Base-by-base conservation (phyloP, 1,284 basidiomycete genomes). In the Porogramme epimiltina region DNA sequence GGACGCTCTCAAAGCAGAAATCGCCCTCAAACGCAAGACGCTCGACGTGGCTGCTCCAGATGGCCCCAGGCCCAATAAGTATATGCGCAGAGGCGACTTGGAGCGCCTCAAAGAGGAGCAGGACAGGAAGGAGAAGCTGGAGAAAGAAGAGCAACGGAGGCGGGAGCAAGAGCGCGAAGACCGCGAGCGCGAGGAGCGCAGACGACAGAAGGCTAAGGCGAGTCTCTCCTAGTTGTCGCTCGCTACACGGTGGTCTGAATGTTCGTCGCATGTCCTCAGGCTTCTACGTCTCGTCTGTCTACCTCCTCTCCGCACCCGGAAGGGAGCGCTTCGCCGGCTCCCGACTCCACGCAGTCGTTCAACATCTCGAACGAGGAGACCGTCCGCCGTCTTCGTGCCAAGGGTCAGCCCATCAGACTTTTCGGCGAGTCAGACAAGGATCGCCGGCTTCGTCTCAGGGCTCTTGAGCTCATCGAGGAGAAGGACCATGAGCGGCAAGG, bases 351-450 rank as follows among this genome's bases (percentile, higher is more conserved):
- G 8, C 45, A 49, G 16, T 59, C 67, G 1, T 98, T 95, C 77
- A 95, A 94, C 68, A 91, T 98, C 45, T 93, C 95, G 2, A 92
- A 94, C 52, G 91, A 95, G 54, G 97, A 99, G 66, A 93, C 91
- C 23, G 78, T 95, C 47, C 85, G 91, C 6, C 84, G 97, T 13
- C 80, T 99, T 23, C 87, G 97, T 33, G 77, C 83, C 23, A 96
- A 96, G 67, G 93, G 92, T 23, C 93, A 99, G 67, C 97, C 97
- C 2, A 92, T 99, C 56, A 84, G 94, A 9, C 76, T 99, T 2
- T 99, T 99, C 66, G 97, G 88, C 38, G 97, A 99, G 70, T 85
- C 88, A 0, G 96, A 99, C 74, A 93, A 93, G 71, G 97, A 98
- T 43, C 80, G 96, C 9, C 78, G 95, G 36, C 73, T 98, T 22